Conservation (phyloP, 495 filamentous ascomycete genomes). For the Neurospora pannonica region DNA sequence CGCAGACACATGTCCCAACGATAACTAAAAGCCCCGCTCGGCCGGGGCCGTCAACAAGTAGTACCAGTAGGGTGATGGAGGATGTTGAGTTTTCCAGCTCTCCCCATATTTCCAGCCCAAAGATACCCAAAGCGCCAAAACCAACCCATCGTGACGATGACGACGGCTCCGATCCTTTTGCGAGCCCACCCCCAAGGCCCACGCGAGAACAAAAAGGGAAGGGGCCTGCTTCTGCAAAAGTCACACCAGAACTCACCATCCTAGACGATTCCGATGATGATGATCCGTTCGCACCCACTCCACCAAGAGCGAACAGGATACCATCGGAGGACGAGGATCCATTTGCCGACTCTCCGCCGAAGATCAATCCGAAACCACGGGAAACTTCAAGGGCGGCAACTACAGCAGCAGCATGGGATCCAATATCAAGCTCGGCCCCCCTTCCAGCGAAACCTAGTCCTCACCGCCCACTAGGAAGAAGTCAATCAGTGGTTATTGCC, state of each 20-base stretch:
- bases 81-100: conserved; percentile 11
- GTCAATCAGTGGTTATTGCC: conserved; percentile 12
- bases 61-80: not conserved
- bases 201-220: not conserved
- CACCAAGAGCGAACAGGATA: not conserved
- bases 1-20: not conserved
- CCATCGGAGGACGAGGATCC: conserved; percentile 7
- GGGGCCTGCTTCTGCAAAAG: not conserved
- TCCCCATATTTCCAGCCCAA: conserved; percentile 12
- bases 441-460: conserved; percentile 9
- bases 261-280: not conserved
- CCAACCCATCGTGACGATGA: not conserved
- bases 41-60: conserved; percentile 7
- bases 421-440: conserved; percentile 40
- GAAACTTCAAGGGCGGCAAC: not conserved
- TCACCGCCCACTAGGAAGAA: conserved; percentile 6
- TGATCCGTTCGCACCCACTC: conserved; percentile 12
- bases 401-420: conserved; percentile 32
- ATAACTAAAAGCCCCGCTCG: not conserved
- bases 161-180: not conserved
- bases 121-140: not conserved
- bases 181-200: not conserved
- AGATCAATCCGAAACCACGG: not conserved
- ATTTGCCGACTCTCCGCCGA: conserved; percentile 13
- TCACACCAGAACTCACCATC: not conserved